phyloP scores from a whole-genome alignment of 2,329 filamentous ascomycete species.

The Aaosphaeria pasadenensis region DNA sequence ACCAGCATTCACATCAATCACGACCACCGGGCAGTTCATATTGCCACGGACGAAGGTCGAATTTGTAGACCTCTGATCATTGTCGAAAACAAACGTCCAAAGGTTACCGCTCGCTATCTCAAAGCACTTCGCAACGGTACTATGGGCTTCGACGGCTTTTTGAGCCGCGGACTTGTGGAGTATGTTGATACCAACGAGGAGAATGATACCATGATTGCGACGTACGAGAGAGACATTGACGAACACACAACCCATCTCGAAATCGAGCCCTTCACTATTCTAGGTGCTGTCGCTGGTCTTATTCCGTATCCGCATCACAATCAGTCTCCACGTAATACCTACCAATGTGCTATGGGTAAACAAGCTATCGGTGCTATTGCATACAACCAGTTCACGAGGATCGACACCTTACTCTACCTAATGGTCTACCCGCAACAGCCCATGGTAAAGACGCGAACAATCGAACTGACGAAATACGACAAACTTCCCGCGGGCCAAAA shows the following conservation, averaged over 20 bases:
- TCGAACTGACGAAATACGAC: conserved; percentile 94
- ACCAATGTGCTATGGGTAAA: conserved; percentile 99
- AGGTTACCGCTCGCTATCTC: conserved; percentile 74
- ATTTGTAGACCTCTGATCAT: conserved; percentile 96
- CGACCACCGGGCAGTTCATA: conserved; percentile 86
- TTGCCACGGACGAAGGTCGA: conserved; percentile 94
- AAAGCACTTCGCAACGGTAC: conserved; percentile 78
- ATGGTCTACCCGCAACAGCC: conserved; percentile 97
- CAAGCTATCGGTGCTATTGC: conserved; percentile 98
- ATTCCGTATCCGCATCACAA: conserved; percentile 99
- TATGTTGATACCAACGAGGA: conserved; percentile 99
- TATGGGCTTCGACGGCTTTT: conserved; percentile 89
- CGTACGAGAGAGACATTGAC: conserved; percentile 82
- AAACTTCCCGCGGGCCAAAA: conserved; percentile 96
- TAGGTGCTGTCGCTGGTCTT: conserved; percentile 90
- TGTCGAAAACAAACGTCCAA: conserved; percentile 82
- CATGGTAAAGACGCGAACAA: conserved; percentile 96
- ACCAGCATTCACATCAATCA: conserved; percentile 96
- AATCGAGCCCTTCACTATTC: conserved; percentile 95
- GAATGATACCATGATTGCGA: conserved; percentile 89
- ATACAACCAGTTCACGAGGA: conserved; percentile 95
- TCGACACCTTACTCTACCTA: conserved; percentile 92
- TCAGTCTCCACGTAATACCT: conserved; percentile 96
- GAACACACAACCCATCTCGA: conserved; percentile 88
- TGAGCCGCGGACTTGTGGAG: conserved; percentile 85